Percentiles rank a stretch among this genome's conserved stretches.
Conservation (phyloP, 2,329 filamentous ascomycete genomes). For the Leptographium wingfieldii region DNA sequence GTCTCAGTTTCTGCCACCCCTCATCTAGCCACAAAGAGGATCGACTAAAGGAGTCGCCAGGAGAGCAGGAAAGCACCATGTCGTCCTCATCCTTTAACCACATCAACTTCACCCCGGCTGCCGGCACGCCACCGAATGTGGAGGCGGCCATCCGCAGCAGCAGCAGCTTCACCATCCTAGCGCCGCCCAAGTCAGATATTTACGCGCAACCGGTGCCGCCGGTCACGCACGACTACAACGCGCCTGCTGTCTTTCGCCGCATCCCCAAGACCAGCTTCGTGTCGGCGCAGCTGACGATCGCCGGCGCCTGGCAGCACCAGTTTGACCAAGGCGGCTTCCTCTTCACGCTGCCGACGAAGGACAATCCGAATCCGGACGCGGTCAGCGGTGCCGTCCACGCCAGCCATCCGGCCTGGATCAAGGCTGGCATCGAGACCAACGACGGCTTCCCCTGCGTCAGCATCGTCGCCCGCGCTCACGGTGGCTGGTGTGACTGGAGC, state of each 20-base stretch:
- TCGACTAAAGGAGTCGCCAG: not conserved
- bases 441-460: slow-evolving; percentile 9
- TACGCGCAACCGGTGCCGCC: slow-evolving; percentile 7
- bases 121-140: not conserved
- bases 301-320: slow-evolving; percentile 6
- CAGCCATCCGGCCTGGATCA: slow-evolving; percentile 11
- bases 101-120: not conserved
- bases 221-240: slow-evolving; percentile 4
- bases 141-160: not conserved
- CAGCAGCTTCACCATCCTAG: not conserved
- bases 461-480: slow-evolving; percentile 3
- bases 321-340: slow-evolving; percentile 11
- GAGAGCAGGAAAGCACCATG: not conserved
- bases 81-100: not conserved
- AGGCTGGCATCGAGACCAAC: slow-evolving; percentile 12
- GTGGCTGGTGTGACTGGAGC: slow-evolving; percentile 11
- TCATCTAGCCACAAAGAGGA: not conserved
- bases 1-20: no score
- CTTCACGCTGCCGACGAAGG: slow-evolving; percentile 5
- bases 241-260: slow-evolving; percentile 4
- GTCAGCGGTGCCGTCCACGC: not conserved
- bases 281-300: slow-evolving; percentile 4
- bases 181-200: slow-evolving; percentile 11
- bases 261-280: slow-evolving; percentile 3
- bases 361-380: slow-evolving; percentile 4